Base-by-base conservation (phyloP, 192 early-diverging fungal genomes). In the Pilaira anomala region DNA sequence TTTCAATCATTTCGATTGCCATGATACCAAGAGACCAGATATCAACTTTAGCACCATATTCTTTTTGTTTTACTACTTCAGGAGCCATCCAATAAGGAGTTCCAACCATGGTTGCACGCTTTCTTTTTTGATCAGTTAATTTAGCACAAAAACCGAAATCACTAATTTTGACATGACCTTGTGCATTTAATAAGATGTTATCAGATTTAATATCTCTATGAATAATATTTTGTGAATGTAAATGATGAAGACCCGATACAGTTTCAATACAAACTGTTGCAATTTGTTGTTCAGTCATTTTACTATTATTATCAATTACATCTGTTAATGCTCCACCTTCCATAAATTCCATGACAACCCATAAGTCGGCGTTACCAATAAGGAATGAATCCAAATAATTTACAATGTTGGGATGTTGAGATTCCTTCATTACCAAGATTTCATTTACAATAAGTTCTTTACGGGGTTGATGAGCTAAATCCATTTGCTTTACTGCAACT, bases 271-370 rank as follows among this genome's bases (percentile, higher is more conserved):
- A 93, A 30, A 98, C 89, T 48, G 88, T 84, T 3, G 96, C 94
- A 61, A 98, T 97, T 73, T 98, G 96, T 22, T 78, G 83, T 78
- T 98, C 95, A n/a, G 84, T 87, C 85, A 98, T 78, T 13, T 52
- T 45, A 61, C 80, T 81, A 74, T 88, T 94, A 80, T 97, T 96
- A 73, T 91, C 92, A 74, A 98, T 97, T 24, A 97, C 90, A 70
- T 98, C 96, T 24, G 94, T 98, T 75, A 98, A 80, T 16, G 95
- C 85, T 50, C 97, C 97, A 50, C 94, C 97, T 75, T 98, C 97
- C 95, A 98, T 98, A 75, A 90, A 93, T 79, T 98, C 97, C 93
- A 98, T 94, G 26, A 98, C 87, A 14, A 98, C 92, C 97, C 97
- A 98, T 62, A 98, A 78, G 44, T 97, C 95, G 25, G 64, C 69